Evolutionary conservation across 257 asterid genomes (phyloP), one percentile per base, ranked within the genome.

Genomic region (Salvia hispanica): DNA sequence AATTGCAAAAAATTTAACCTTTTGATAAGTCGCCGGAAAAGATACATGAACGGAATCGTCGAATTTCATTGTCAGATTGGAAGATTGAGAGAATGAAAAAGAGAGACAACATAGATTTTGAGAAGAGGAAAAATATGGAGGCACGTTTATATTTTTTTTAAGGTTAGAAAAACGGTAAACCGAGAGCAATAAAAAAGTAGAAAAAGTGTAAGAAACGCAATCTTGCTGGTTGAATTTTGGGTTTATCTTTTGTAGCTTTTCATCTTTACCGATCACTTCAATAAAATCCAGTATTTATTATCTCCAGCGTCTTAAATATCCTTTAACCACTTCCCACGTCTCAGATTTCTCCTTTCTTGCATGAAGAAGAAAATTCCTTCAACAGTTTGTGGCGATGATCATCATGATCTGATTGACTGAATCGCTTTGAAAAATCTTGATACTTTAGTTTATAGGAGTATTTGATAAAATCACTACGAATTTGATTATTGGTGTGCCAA

Each of bases 281-380:
- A 21, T 21, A 21, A 21, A 21, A 21, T 21, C 2, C 25, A n/a
- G n/a, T n/a, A n/a, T n/a, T n/a, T n/a, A n/a, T n/a, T n/a, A n/a
- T n/a, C 48, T 60, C 18, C 31, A 31, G 10, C 8, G 7, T 40
- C 0, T n/a, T 21, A 7, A 39, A 21, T 9, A 62, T 58, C 14
- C 37, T 46, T 6, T n/a, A n/a, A 10, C 62, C 18, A 5, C 48
- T 53, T 45, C 37, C 15, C 25, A 31, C 31, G 18, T 59, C 56
- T 37, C 56, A 13, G n/a, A n/a, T n/a, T n/a, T n/a, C n/a, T n/a
- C 33, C 44, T 43, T 44, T 42, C 57, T 43, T 66, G 44, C 69
- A 28, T 3, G 39, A 43, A 21, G 10, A 40, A 40, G 44, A 4
- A 47, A n/a, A 53, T 52, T 54, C 58, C 52, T 55, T 46, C 36